Base-by-base conservation (phyloP, 2,329 filamentous ascomycete species). In the Ophioceras dolichostomum region DNA sequence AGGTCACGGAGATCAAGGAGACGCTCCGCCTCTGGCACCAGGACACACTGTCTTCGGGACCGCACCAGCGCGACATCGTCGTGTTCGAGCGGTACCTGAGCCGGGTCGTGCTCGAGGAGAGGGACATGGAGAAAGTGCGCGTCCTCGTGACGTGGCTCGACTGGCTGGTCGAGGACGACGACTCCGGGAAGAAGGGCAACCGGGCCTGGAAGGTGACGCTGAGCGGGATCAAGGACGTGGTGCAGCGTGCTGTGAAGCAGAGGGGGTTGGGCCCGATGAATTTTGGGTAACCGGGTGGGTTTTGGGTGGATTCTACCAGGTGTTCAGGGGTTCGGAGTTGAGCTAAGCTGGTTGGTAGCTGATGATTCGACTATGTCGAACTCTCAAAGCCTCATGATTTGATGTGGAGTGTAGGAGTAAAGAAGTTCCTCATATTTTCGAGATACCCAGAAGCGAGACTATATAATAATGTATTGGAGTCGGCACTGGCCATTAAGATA, bases 81-180 rank as follows among this genome's bases (percentile, higher is more conserved):
- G 77, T 88, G 27, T 65, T 96, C 42, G 73, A 70, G 38, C 71
- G 65, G 49, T 96, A 94, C 28, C 27, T 96, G 21, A 64, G 55
- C 5, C 70, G 70, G 19, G 84, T 96, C 1, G 69, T 94, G 1
- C 42, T 61, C 1, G 79, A 89, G 40, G 91, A 96, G 56, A 66
- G 70, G 40, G 79, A 95, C 53, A 67, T 95, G 50, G 91, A 84
- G 46, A 83, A 88, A 43, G 89, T 85, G 50, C 86, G 94, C 56
- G 91, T 91, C 10, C 83, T 89, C 0, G 83, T 94, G 0, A 84
- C 75, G 5, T 95, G 72, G 36, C 83, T 80, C 34, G 62, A 64
- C 30, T 64, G 72, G 49, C 45, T 78, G 16, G 63, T 78, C 6
- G 68, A 70, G 32, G 67, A 69, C 32, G 62, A 62, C 22, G 52